A percentile compares a stretch with the other conserved stretches of the same genome.
phyloP scores from a whole-genome alignment of 148 eudicot species.

The Limonium bicolor region DNA sequence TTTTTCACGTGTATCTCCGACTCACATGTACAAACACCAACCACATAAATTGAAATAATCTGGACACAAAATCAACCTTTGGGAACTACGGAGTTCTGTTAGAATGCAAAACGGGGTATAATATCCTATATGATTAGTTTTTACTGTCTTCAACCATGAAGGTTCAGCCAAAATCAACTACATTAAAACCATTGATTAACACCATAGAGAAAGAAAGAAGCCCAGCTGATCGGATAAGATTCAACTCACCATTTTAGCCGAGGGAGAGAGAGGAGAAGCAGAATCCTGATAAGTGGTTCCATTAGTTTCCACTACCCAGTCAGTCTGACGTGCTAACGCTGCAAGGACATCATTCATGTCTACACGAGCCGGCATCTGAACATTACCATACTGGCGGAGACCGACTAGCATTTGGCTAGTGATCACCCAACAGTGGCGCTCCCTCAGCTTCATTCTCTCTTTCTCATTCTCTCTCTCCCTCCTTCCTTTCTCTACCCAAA shows the following conservation, averaged over 20 bases:
- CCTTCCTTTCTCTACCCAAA: constrained; percentile 19
- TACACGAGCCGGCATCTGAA: constrained; percentile 50
- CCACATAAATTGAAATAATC: too few relatives aligned
- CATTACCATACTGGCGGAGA: constrained; percentile 62
- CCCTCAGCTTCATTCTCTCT: constrained; percentile 60
- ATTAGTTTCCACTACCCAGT: constrained; percentile 48
- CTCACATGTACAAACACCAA: too few relatives aligned
- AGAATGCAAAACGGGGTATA: too few relatives aligned
- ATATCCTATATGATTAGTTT: too few relatives aligned
- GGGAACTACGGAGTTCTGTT: too few relatives aligned
- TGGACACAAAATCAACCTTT: too few relatives aligned
- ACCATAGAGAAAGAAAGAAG: neutral
- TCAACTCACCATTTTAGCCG: neutral
- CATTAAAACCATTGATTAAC: neutral
- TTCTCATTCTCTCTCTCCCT: constrained; percentile 64
- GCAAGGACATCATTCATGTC: constrained; percentile 69
- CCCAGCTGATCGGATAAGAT: too few relatives aligned
- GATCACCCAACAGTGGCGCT: constrained; percentile 68
- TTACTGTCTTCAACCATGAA: neutral
- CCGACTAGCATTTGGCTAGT: constrained; percentile 74
- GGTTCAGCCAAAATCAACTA: neutral
- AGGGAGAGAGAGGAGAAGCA: constrained; percentile 18
- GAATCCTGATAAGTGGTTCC: constrained; percentile 60
- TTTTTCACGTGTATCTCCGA: too few relatives aligned
- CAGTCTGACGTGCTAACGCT: constrained; percentile 60